These are phyloP conservation scores for Sclerotinia trifoliorum DNA, from an alignment of 2,329 filamentous ascomycete genomes.

Conservation along the genomic window DNA sequence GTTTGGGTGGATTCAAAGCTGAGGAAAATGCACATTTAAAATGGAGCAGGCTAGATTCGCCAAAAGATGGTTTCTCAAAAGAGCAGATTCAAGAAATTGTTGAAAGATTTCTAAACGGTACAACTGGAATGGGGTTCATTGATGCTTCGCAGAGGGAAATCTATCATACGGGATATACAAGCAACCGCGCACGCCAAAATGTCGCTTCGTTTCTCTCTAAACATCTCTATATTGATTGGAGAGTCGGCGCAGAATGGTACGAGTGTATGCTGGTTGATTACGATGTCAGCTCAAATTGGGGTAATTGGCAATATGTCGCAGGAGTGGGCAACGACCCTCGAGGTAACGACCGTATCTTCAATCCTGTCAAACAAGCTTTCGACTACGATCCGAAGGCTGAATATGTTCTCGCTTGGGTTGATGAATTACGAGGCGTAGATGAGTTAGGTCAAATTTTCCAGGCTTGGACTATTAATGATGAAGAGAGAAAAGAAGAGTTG, in stretches of 20 bases:
- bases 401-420: conserved; percentile 73
- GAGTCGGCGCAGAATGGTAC: conserved; percentile 79
- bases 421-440: conserved; percentile 58
- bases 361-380: conserved; percentile 76
- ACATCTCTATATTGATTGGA: conserved; percentile 75
- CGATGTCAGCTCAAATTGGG: conserved; percentile 74
- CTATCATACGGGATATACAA: conserved; percentile 73
- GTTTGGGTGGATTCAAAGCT: conserved; percentile 59
- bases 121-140: conserved; percentile 73
- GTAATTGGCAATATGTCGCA: conserved; percentile 79
- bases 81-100: conserved; percentile 51
- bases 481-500: conserved; percentile 55
- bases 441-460: conserved; percentile 60
- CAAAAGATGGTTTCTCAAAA: conserved; percentile 36
- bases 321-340: conserved; percentile 79
- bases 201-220: conserved; percentile 73
- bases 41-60: conserved; percentile 28
- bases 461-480: conserved; percentile 58
- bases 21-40: conserved; percentile 39
- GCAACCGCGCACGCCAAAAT: conserved; percentile 73
- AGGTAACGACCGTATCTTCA: conserved; percentile 68
- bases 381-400: conserved; percentile 71
- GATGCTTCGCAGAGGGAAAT: conserved; percentile 76
- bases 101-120: conserved; percentile 61
- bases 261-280: conserved; percentile 74